Evolutionary conservation across 495 filamentous ascomycete species (phyloP).

Genomic region (Sporormia fimetaria): DNA sequence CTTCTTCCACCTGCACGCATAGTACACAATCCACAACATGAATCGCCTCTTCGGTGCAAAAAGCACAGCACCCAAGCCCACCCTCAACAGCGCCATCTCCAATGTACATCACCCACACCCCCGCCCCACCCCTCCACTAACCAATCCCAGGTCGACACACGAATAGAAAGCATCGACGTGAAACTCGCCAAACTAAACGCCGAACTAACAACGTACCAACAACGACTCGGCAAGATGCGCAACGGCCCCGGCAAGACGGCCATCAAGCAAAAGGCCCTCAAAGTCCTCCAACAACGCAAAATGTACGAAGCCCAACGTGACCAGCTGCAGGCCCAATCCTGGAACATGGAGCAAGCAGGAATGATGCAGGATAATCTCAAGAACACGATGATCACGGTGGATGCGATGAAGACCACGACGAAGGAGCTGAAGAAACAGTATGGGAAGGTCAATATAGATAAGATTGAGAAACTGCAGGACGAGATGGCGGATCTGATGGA

Average conservation of each 20-base stretch:
- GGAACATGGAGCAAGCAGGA: conserved; percentile 99
- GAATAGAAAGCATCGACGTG: conserved; percentile 83
- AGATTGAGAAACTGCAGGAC: conserved; percentile 96
- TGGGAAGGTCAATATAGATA: conserved; percentile 91
- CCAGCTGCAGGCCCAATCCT: conserved; percentile 86
- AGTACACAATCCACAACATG: conserved; percentile 44
- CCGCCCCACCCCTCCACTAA: conserved; percentile 9
- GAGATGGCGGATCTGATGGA: conserved; percentile 99
- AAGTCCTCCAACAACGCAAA: conserved; percentile 90
- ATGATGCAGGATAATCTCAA: conserved; percentile 99
- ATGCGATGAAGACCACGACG: conserved; percentile 92
- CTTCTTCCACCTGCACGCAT: not conserved
- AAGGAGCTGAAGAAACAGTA: conserved; percentile 92
- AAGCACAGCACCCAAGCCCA: conserved; percentile 81
- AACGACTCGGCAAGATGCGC: conserved; percentile 83
- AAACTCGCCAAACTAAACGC: conserved; percentile 86
- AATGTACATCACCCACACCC: conserved; percentile 44
- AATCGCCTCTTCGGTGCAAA: conserved; percentile 92
- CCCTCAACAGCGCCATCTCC: conserved; percentile 71
- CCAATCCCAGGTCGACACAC: conserved; percentile 56
- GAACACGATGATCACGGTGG: conserved; percentile 96
- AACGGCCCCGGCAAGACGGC: conserved; percentile 91
- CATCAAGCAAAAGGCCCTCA: conserved; percentile 87
- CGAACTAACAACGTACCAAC: conserved; percentile 80
- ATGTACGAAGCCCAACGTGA: conserved; percentile 92